Base-by-base conservation (phyloP, 495 filamentous ascomycete genomes). In the Penicillium diatomitis region DNA sequence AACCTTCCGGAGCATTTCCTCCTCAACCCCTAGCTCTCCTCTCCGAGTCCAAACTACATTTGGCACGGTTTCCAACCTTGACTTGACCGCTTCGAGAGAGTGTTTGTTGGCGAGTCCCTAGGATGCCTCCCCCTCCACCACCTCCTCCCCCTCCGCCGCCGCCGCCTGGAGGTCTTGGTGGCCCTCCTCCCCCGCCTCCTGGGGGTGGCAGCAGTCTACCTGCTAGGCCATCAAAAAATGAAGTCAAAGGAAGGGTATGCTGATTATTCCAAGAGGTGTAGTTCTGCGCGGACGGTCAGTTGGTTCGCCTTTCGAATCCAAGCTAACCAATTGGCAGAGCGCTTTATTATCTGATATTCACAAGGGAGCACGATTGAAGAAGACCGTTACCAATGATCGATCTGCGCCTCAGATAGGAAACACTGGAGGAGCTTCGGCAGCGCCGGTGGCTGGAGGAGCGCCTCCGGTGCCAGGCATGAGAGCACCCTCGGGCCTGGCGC, bases 301-400 rank as follows among this genome's bases (percentile, higher is more conserved):
- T 12, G 40, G 12, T 11, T 37, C 27, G 8, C 37, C 7, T 10
- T 1, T 4, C 32, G 29, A 12, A 32, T 7, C 42, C 5, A 43
- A 7, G 33, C 47, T 49, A 44, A 49, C 40, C 11, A 31, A 27
- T 32, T 38, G 11, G 40, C 60, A 97, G 91, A 84, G 86, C 54
- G 90, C 90, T 27, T 75, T 98, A n/a, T 79, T 97, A 29, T 73
- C 76, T 56, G 91, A 96, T 69, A 98, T 98, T 53, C 71, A 74
- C 43, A 95, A 95, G 73, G 92, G 94, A 36, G 73, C 74, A 51
- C 66, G 49, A 36, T 73, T 98, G 38, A 96, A 86, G 73, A 96
- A 96, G 70, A 70, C 89, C 8, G 86, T 90, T 30, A 94, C 89
- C 49, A 96, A 98, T 66, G 92, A 98, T 70, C 82, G 92, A 67